A percentile compares a stretch with the other conserved stretches of the same genome.
These are phyloP conservation scores for Naganishia vaughanmartiniae DNA, from an alignment of 768 basidiomycete species.

Conservation along the genomic window DNA sequence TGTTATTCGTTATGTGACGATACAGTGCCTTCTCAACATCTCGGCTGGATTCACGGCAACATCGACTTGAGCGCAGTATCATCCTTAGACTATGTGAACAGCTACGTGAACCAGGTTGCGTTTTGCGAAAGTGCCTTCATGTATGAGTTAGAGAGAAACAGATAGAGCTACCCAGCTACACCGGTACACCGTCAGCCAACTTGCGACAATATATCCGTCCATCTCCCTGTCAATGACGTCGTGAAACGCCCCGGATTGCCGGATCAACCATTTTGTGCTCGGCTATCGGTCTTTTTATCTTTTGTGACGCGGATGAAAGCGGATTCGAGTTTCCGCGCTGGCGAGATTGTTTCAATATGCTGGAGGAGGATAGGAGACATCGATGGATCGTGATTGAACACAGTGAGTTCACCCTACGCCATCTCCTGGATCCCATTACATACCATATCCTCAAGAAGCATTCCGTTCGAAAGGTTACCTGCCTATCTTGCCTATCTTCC, in stretches of 20 bases:
- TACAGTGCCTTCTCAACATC: slow-evolving; percentile 4
- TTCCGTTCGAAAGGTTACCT: not conserved
- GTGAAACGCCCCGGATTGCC: slow-evolving; percentile 10
- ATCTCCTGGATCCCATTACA: not conserved
- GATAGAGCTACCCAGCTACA: no score
- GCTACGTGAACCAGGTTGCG: no score
- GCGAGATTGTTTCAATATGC: not conserved
- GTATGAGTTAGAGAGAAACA: no score
- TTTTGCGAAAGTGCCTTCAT: no score
- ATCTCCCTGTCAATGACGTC: slow-evolving; percentile 20
- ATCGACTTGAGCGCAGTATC: not conserved
- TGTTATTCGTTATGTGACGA: slow-evolving; percentile 26
- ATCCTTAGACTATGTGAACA: no score
- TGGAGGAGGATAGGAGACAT: not conserved
- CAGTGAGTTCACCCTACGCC: not conserved
- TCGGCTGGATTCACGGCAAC: not conserved
- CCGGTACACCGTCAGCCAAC: slow-evolving; percentile 6
- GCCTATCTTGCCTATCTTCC: not conserved
- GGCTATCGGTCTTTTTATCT: slow-evolving; percentile 20
- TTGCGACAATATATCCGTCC: not conserved
- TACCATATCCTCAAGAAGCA: no score
- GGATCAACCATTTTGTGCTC: slow-evolving; percentile 8
- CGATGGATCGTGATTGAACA: not conserved
- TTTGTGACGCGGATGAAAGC: slow-evolving; percentile 10
- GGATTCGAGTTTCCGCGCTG: not conserved